Evolutionary conservation across 1,284 basidiomycete genomes (phyloP), one percentile per base, ranked within the genome.

Genomic region (Athelia psychrophila): DNA sequence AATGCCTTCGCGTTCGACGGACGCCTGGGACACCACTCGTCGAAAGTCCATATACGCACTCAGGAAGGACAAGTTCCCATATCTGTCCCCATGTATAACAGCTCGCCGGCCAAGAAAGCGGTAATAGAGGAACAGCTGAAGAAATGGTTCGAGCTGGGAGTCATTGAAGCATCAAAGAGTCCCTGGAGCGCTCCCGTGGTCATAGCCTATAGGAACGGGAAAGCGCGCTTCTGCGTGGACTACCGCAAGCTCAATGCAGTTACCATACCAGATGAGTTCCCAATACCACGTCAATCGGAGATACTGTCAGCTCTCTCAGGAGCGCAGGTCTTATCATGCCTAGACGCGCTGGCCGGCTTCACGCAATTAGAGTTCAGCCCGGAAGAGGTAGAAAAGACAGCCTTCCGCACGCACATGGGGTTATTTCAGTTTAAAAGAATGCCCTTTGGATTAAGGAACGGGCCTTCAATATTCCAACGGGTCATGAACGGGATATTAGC

Each of bases 391-490:
- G 60, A 68, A 47, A 72, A 71, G 51, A 69, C 71, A 0, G 72
- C 72, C 0, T 76, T 71, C 65, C 51, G 68, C 18, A 68, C 68
- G 0, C 73, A 74, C 54, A 50, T 56, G 27, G 75, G 74, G 3
- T 56, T 75, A 1, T 72, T 57, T 38, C 71, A 76, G 54, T 77
- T 74, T 56, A 59, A 56, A n/a, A 47, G 67, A 16, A 73, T 78
- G 69, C 75, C 74, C 0, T 76, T 78, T 52, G 74, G 74, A 2
- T 60, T 70, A 1, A 56, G 66, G 1, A 75, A 75, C 51, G 71
- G 73, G 0, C 75, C 74, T 0, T 55, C 65, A 6, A 62, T 72
- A 1, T 76, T 75, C 52, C 74, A 76, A 52, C 46, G 69, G 3
- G 55, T 73, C 0, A 76, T 76, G 70, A 66, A 74, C 47, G 54